Base-by-base conservation (phyloP, 371 early-diverging fungal genomes). In the Rhizopus sp. region DNA sequence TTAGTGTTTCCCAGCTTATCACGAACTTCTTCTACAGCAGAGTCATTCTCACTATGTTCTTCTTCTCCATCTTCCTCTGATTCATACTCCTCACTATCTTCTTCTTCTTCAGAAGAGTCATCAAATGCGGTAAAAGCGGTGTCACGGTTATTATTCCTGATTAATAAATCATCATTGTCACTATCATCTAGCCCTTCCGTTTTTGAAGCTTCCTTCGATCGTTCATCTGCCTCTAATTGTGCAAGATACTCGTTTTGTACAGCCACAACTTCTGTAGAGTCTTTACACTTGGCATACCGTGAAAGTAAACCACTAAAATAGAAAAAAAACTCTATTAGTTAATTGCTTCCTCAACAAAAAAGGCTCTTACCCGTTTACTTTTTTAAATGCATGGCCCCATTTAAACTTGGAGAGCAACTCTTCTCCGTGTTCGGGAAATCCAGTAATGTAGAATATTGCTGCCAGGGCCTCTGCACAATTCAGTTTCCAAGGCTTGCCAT, bases 401-500 rank as follows among this genome's bases (percentile, higher is more conserved):
- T 88, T 92, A 80, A 99, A 99, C 64, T 93, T 92, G 50, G 81
- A 75, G 75, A 99, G 80, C 17, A 99, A 67, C 17, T 81, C 84
- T 61, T 94, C 90, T 9, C 93, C 99, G 39, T 90, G 82, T 51
- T 91, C 93, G 40, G 92, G 87, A 55, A 86, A 87, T 1, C 91
- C 99, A 37, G 91, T 89, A 32, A 99, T 97, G 69, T 90, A 98
- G 55, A 98, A 90, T 23, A 90, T 89, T 0, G 99, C 99, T 4
- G 99, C 97, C 60, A 98, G 79, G 0, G 99, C 99, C 70, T 99
- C 99, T 31, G 92, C 99, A 81, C 99, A 99, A 70, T 99, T 99
- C 54, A 99, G 79, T 62, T 93, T 93, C 86, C 89, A 98, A 9
- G 99, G 98, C 59, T 89, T 89, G 17, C 99, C 99, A 71, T 99